Evolutionary conservation across 2,329 filamentous ascomycete species (phyloP), one percentile per base, ranked within the genome.

Genomic region (Penicillium oxalicum): DNA sequence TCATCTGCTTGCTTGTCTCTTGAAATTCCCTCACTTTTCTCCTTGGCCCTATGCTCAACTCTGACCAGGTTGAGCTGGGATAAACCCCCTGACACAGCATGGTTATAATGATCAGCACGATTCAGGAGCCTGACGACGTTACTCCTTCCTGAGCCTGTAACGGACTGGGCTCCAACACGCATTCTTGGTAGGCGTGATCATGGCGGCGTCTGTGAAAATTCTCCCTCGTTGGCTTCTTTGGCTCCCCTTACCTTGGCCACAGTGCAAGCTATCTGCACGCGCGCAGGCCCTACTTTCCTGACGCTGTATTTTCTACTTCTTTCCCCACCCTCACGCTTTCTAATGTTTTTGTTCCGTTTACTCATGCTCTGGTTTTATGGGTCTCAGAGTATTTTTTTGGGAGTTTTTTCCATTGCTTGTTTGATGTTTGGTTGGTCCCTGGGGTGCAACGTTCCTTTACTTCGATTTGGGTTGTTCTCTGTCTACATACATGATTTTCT

Each of bases 91-190:
- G 66, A 65, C 66, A 69, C 68, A 63, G 65, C 53, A 60, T 61
- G 66, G 65, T 69, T 64, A 66, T 69, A 55, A 68, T 62, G 65
- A 69, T 68, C 59, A 62, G 61, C 64, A 67, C 60, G 64, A 67
- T 57, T 58, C 53, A 62, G 66, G 4, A 63, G 57, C 53, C 62
- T 62, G 59, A 65, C 56, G 57, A 62, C 57, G 55, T 62, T 52
- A 60, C 61, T 58, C 52, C 56, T 5, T 11, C 54, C 50, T 59
- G 61, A 56, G 59, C 53, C 58, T 59, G 51, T 56, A 53, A 53
- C 53, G 53, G 56, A 59, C 61, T 51, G 56, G 57, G 56, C 54
- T 57, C 56, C 55, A 54, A 58, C 36, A 34, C 54, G 53, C 49
- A 51, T 58, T 57, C 59, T 59, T 51, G 45, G 54, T 58, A 50